These are phyloP conservation scores for Cardiospermum halicacabum DNA, from an alignment of 345 rosid genomes.

Conservation along the genomic window DNA sequence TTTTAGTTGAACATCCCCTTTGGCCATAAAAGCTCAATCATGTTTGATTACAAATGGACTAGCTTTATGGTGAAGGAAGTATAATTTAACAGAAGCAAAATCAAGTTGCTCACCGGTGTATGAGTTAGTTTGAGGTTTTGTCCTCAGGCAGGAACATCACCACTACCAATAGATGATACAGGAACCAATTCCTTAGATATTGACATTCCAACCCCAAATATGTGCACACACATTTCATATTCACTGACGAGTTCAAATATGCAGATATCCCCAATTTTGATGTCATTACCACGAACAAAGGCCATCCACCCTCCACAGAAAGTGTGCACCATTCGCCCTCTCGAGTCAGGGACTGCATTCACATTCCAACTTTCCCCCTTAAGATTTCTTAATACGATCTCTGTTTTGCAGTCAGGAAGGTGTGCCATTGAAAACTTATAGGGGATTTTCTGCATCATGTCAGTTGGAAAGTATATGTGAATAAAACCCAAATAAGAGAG, in stretches of 20 bases:
- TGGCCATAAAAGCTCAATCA: too few relatives aligned
- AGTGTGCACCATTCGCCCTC: constrained; percentile 45
- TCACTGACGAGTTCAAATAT: constrained; percentile 54
- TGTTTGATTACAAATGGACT: too few relatives aligned
- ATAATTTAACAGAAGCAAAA: not conserved
- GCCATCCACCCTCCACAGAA: constrained; percentile 72
- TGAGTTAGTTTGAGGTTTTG: not conserved
- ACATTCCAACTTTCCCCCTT: constrained; percentile 54
- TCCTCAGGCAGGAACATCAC: constrained; percentile 14
- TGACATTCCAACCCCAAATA: constrained; percentile 31
- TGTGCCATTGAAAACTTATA: constrained; percentile 47
- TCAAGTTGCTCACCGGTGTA: constrained; percentile 8
- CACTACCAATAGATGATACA: not conserved
- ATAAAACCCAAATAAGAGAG: not conserved
- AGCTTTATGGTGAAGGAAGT: not conserved
- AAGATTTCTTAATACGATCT: constrained; percentile 41
- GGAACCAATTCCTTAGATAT: constrained; percentile 11
- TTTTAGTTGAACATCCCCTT: too few relatives aligned
- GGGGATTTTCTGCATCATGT: constrained; percentile 49
- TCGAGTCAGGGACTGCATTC: constrained; percentile 60
- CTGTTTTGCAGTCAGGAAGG: constrained; percentile 52
- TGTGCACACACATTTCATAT: constrained; percentile 52
- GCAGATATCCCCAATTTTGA: constrained; percentile 50
- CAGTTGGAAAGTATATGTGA: not conserved
- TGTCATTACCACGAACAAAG: constrained; percentile 51